These are phyloP conservation scores for Naganishia randhawae DNA, from an alignment of 768 basidiomycete species.

Conservation along the genomic window DNA sequence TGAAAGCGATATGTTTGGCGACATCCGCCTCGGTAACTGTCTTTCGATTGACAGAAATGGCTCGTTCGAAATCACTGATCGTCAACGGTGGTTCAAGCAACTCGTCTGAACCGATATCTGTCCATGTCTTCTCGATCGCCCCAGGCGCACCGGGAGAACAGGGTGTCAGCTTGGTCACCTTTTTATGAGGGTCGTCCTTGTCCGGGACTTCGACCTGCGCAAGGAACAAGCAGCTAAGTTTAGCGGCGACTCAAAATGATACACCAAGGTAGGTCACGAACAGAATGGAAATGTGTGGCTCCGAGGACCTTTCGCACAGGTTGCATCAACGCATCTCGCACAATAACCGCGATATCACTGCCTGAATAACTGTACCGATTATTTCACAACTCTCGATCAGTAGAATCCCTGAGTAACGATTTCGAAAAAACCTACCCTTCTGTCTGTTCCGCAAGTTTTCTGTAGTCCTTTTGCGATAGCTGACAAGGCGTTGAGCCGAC, in stretches of 20 bases:
- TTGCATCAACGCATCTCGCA: conserved; percentile 97
- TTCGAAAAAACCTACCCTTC: conserved; percentile 61
- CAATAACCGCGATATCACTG: conserved; percentile 88
- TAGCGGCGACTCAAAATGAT: too few relatives aligned
- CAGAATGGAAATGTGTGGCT: conserved; percentile 86
- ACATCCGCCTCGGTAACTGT: conserved; percentile 89
- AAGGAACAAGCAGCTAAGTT: too few relatives aligned
- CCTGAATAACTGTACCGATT: conserved; percentile 71
- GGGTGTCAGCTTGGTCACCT: conserved; percentile 70
- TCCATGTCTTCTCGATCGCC: conserved; percentile 84
- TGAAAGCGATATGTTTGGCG: conserved; percentile 55
- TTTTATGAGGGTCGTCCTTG: conserved; percentile 40
- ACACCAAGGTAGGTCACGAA: conserved; percentile 51
- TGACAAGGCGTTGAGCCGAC: conserved; percentile 88
- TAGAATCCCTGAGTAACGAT: not conserved
- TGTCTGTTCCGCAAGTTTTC: conserved; percentile 73
- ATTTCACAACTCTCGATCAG: not conserved
- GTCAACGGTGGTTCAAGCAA: conserved; percentile 81
- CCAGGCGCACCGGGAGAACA: conserved; percentile 89
- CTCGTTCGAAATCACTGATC: conserved; percentile 74
- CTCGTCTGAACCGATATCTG: conserved; percentile 79
- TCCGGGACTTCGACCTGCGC: conserved; percentile 37
- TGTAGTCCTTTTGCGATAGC: conserved; percentile 72
- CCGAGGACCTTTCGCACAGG: conserved; percentile 92
- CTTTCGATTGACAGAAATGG: conserved; percentile 71